Evolutionary conservation across 805 yeast species (phyloP).

Genomic region (Zygosaccharomyces gambellarensis): DNA sequence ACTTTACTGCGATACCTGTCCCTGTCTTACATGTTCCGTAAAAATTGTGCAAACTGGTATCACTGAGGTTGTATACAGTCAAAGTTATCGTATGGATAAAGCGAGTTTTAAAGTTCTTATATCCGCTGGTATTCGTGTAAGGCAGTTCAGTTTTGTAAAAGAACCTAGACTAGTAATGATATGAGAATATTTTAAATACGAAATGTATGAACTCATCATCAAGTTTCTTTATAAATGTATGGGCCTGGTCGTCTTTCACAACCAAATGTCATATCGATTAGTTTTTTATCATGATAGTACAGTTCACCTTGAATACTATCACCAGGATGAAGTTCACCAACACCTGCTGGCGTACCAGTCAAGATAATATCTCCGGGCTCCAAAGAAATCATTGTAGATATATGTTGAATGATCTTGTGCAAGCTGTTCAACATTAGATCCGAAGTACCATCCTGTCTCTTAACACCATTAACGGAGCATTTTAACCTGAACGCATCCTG

Average conservation of each 20-base stretch:
- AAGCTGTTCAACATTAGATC: slow-evolving; percentile 84
- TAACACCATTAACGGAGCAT: slow-evolving; percentile 59
- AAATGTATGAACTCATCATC: not conserved
- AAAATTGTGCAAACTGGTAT: slow-evolving; percentile 93
- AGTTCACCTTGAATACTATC: slow-evolving; percentile 67
- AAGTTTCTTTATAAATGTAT: slow-evolving; percentile 47
- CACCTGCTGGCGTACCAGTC: slow-evolving; percentile 98
- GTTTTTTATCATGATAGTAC: slow-evolving; percentile 47
- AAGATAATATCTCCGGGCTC: slow-evolving; percentile 86
- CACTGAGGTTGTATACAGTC: slow-evolving; percentile 86
- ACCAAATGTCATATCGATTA: slow-evolving; percentile 43
- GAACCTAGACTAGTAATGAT: slow-evolving; percentile 28
- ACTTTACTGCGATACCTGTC: slow-evolving; percentile 93
- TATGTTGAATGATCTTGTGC: slow-evolving; percentile 69
- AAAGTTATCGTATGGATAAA: slow-evolving; percentile 86
- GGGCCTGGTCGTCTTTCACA: slow-evolving; percentile 53
- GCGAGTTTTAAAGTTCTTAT: slow-evolving; percentile 65
- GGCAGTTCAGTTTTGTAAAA: slow-evolving; percentile 46
- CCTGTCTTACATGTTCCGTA: slow-evolving; percentile 92
- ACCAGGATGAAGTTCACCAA: slow-evolving; percentile 78
- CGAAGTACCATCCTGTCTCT: slow-evolving; percentile 70
- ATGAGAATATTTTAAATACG: slow-evolving; percentile 1
- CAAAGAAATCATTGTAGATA: slow-evolving; percentile 86
- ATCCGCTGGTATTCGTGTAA: slow-evolving; percentile 65
- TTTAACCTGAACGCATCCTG: slow-evolving; percentile 31